These are phyloP conservation scores for Venturia oleaginea DNA, from an alignment of 2,329 filamentous ascomycete species.

Conservation along the genomic window DNA sequence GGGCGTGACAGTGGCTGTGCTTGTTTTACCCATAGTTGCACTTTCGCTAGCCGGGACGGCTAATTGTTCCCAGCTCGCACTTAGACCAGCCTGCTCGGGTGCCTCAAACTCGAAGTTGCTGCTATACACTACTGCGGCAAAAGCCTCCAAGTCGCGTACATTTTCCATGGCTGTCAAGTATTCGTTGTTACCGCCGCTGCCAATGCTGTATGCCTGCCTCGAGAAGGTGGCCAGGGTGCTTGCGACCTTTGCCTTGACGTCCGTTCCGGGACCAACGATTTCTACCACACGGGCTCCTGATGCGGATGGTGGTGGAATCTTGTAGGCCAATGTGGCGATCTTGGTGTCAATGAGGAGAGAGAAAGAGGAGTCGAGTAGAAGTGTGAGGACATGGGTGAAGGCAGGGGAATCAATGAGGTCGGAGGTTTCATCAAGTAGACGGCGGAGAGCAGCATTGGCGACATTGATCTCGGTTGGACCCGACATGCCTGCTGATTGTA, in stretches of 20 bases:
- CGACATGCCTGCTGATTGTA: slow-evolving; percentile 74
- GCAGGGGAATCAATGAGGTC: slow-evolving; percentile 91
- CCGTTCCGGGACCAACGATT: slow-evolving; percentile 38
- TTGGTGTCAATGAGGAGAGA: slow-evolving; percentile 75
- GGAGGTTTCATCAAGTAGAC: slow-evolving; percentile 87
- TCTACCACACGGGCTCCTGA: slow-evolving; percentile 39
- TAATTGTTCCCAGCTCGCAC: not conserved
- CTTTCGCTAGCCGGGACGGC: not conserved
- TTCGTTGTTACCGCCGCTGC: slow-evolving; percentile 46
- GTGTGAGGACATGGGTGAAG: slow-evolving; percentile 77
- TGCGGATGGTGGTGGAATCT: slow-evolving; percentile 42
- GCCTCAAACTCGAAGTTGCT: slow-evolving; percentile 60
- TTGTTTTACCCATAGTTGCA: not conserved
- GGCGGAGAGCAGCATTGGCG: slow-evolving; percentile 56
- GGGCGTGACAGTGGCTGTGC: slow-evolving; percentile 4
- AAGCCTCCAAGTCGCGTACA: slow-evolving; percentile 68
- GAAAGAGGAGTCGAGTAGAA: slow-evolving; percentile 81
- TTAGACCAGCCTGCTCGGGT: slow-evolving; percentile 6
- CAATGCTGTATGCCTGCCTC: slow-evolving; percentile 82
- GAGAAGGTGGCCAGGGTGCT: slow-evolving; percentile 85
- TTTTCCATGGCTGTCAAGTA: slow-evolving; percentile 60
- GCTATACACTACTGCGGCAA: slow-evolving; percentile 78
- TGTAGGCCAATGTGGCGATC: slow-evolving; percentile 70
- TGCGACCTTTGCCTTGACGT: slow-evolving; percentile 63
- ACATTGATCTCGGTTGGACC: slow-evolving; percentile 28